Conservation (phyloP, 768 basidiomycete genomes). For the Amylocystis lapponica region DNA sequence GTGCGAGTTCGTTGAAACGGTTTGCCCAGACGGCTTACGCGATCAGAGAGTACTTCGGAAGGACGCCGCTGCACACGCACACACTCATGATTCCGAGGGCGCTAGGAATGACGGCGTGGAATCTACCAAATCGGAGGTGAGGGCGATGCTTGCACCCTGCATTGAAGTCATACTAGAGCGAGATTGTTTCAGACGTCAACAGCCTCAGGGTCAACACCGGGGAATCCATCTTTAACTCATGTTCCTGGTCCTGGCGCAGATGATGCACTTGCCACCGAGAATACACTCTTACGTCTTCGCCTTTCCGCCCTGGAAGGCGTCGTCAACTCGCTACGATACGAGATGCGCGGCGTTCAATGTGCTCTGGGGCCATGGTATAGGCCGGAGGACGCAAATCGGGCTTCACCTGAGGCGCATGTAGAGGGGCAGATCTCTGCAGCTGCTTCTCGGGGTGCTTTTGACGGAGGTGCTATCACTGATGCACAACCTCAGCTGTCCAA, state of each 20-base stretch:
- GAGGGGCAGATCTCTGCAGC: too few species aligned
- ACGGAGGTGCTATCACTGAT: neutral
- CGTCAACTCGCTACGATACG: slow-evolving; percentile 44
- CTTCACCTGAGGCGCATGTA: too few species aligned
- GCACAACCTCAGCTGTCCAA: neutral
- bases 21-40: slow-evolving; percentile 46
- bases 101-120: too few species aligned
- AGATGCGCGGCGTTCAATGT: slow-evolving; percentile 49
- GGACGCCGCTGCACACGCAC: slow-evolving; percentile 34
- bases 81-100: slow-evolving; percentile 18
- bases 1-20: slow-evolving; percentile 52
- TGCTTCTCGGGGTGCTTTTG: too few species aligned
- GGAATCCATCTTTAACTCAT: too few species aligned
- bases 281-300: slow-evolving; percentile 52
- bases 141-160: neutral
- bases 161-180: neutral
- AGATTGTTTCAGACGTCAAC: neutral
- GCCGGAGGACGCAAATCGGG: slow-evolving; percentile 21
- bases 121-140: too few species aligned
- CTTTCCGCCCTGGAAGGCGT: slow-evolving; percentile 54
- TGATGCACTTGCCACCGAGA: slow-evolving; percentile 54
- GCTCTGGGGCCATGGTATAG: slow-evolving; percentile 64
- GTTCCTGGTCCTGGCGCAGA: slow-evolving; percentile 5
- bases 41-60: slow-evolving; percentile 37
- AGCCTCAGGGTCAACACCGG: slow-evolving; percentile 15